These are phyloP conservation scores for Monosporascus sp. DNA, from an alignment of 2,329 filamentous ascomycete genomes.

Conservation along the genomic window DNA sequence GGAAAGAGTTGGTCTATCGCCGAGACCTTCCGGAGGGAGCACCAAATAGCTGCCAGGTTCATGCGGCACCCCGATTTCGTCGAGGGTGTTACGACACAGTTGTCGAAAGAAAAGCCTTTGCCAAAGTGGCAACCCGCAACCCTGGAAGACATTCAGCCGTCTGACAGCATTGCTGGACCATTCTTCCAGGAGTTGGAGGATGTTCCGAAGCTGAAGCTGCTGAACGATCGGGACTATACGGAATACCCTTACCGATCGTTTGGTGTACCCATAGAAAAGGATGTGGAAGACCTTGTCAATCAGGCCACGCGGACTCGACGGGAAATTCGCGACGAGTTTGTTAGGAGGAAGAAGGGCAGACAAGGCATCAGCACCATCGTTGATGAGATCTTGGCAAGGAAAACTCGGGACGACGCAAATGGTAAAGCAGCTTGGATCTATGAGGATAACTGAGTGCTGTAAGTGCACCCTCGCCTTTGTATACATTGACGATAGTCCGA, in stretches of 20 bases:
- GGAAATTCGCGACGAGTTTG: slow-evolving; percentile 59
- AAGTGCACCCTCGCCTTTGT: slow-evolving; percentile 2
- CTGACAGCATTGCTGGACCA: slow-evolving; percentile 49
- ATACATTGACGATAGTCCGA: slow-evolving; percentile 9
- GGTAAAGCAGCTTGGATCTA: slow-evolving; percentile 38
- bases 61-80: slow-evolving; percentile 90
- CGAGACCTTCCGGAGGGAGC: slow-evolving; percentile 80
- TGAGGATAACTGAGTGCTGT: slow-evolving; percentile 3
- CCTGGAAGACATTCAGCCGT: slow-evolving; percentile 58
- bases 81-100: slow-evolving; percentile 78
- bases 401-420: slow-evolving; percentile 43
- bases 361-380: slow-evolving; percentile 66
- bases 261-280: slow-evolving; percentile 67
- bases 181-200: slow-evolving; percentile 60
- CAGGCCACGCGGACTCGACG: slow-evolving; percentile 36
- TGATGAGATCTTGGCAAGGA: slow-evolving; percentile 60
- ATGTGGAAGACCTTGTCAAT: slow-evolving; percentile 44
- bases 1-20: slow-evolving; percentile 73
- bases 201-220: slow-evolving; percentile 49
- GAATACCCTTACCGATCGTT: slow-evolving; percentile 69
- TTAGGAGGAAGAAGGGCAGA: slow-evolving; percentile 54
- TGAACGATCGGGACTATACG: slow-evolving; percentile 57
- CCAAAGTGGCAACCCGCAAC: slow-evolving; percentile 73
- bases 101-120: slow-evolving; percentile 53
- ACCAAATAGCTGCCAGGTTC: slow-evolving; percentile 78